Percentiles rank a stretch among this genome's conserved stretches.
phyloP scores from a whole-genome alignment of 768 basidiomycete species.

The Filobasidium floriforme region DNA sequence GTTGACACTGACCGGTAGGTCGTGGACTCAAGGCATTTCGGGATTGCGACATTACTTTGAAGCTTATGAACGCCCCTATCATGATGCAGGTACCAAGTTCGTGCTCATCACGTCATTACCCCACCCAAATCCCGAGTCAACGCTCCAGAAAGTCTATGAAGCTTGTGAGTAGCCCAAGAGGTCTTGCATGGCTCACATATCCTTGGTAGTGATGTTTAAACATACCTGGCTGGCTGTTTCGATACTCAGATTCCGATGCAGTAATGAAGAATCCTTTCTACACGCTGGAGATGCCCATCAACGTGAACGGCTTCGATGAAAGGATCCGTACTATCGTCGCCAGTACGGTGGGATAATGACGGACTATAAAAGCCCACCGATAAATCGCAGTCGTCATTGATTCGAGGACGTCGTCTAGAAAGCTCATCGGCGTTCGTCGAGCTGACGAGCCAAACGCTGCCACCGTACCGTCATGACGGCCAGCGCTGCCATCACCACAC shows the following conservation, averaged over 20 bases:
- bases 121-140: conserved; percentile 56
- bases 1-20: conserved; percentile 76
- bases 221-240: not conserved
- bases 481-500: too few species aligned
- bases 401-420: too few species aligned
- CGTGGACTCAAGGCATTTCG: conserved; percentile 13
- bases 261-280: conserved; percentile 99
- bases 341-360: not conserved
- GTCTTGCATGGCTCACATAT: not conserved
- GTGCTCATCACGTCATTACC: conserved; percentile 77
- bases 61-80: not conserved
- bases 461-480: too few species aligned
- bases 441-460: too few species aligned
- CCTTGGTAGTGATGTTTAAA: not conserved
- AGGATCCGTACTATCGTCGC: conserved; percentile 41
- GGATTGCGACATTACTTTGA: too few species aligned
- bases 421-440: too few species aligned
- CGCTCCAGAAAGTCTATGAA: conserved; percentile 82
- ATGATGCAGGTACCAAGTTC: conserved; percentile 75
- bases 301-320: conserved; percentile 76
- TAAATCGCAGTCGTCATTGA: too few species aligned
- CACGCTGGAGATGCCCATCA: conserved; percentile 98
- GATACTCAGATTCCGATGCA: conserved; percentile 60
- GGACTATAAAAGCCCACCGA: too few species aligned
- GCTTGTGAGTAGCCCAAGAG: conserved; percentile 48